Percentiles rank a stretch among this genome's conserved stretches.
Conservation (phyloP, 73 alveolate genomes). For the Paramecium caudatum region DNA sequence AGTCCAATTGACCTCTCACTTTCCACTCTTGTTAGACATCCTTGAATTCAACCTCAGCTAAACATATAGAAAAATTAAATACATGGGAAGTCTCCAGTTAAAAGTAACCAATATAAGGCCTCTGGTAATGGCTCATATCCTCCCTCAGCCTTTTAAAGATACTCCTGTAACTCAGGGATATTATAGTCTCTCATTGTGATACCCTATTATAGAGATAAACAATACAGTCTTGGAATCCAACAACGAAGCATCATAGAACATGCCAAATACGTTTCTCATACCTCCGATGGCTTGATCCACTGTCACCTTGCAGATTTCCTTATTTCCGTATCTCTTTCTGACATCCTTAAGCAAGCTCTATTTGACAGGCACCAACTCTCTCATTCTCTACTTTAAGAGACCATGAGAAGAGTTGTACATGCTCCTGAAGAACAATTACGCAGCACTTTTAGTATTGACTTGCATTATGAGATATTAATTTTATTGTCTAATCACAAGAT, state of each 20-base stretch:
- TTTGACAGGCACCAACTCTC: constrained; percentile 68
- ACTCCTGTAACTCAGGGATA: constrained; percentile 82
- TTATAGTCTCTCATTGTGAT: constrained; percentile 88
- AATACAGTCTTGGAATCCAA: constrained; percentile 81
- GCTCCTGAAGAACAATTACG: neutral
- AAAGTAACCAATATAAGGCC: constrained; percentile 87
- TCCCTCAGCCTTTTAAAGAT: constrained; percentile 80
- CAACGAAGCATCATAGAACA: constrained; percentile 89
- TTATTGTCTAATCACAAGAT: neutral
- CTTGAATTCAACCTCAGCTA: constrained; percentile 76
- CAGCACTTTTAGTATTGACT: neutral
- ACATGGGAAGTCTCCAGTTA: constrained; percentile 91
- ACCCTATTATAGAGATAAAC: constrained; percentile 71
- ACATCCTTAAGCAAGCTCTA: constrained; percentile 61
- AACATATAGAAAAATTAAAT: neutral
- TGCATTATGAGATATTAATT: constrained; percentile 17
- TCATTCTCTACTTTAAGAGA: constrained; percentile 51
- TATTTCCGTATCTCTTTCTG: constrained; percentile 70
- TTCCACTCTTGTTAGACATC: constrained; percentile 79
- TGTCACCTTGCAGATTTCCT: constrained; percentile 74
- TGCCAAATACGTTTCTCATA: constrained; percentile 93
- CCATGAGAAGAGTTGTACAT: neutral
- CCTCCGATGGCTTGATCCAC: constrained; percentile 92
- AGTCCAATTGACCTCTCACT: constrained; percentile 80
- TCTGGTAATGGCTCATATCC: constrained; percentile 91